Evolutionary conservation across 2,329 filamentous ascomycete species (phyloP), one percentile per base, ranked within the genome.

Genomic region (Periconia digitata): DNA sequence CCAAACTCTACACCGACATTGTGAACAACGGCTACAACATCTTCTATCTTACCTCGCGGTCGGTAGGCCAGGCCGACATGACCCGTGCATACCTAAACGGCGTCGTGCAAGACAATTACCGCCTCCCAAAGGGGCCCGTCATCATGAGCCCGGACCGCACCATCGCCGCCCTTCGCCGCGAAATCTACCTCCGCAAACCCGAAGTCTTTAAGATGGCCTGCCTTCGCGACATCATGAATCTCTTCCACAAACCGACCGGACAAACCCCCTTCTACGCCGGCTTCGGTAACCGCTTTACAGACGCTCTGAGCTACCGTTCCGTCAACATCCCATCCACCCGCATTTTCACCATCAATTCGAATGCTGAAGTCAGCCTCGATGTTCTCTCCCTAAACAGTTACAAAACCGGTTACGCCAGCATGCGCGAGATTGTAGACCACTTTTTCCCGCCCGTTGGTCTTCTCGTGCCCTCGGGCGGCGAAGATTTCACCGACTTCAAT

Each of bases 131-230:
- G 58, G 94, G 95, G 0, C 94, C 94, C 0, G 95, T 95, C 0
- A 97, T 99, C 55, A 85, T 96, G 72, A 95, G 89, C 29, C 95
- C 94, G 0, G 94, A 99, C 71, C 83, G 94, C 46, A 97, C 92
- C 1, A 95, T 97, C 75, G 92, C 95, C 7, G 95, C 94, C 0
- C 74, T 99, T 23, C 82, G 94, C 48, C 85, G 94, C 40, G 94
- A 99, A 69, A 84, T 99, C 6, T 99, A 99, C 68, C 79, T 99
- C 21, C 85, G 94, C 44, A 97, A 99, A 70, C 95, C 94, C 0
- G 92, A 99, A 67, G 90, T 99, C 7, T 99, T 99, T 83, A 99
- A 99, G 74, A 99, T 99, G 95, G 91, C 94, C 2, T 99, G 94
- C 54, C 76, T 99, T 17, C 85, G 94, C 35, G 94, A 99, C 69